These are phyloP conservation scores for Plasmodium reichenowi DNA, from an alignment of 169 alveolate species.

Conservation along the genomic window DNA sequence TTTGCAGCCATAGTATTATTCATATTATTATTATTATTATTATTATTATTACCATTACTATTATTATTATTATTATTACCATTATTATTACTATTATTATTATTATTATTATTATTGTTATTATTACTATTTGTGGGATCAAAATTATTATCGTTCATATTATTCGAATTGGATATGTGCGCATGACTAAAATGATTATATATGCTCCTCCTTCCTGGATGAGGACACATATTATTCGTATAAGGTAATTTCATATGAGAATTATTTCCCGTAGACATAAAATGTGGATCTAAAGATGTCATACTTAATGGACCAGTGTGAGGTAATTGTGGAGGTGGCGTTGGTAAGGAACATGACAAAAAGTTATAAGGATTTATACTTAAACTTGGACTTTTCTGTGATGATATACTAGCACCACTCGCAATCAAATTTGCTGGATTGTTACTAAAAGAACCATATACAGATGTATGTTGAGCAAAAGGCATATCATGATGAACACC, in stretches of 20 bases:
- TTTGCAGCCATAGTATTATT: conserved; percentile 9
- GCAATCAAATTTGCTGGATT: conserved; percentile 19
- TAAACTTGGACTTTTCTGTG: conserved; percentile 27
- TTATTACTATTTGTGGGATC: not conserved
- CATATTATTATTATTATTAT: conserved; percentile 35
- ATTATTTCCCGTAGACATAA: conserved; percentile 21
- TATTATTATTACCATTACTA: conserved; percentile 13
- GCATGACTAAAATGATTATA: conserved; percentile 34
- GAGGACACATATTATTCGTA: conserved; percentile 17
- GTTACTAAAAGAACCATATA: conserved; percentile 43
- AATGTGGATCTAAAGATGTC: conserved; percentile 33
- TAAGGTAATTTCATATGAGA: conserved; percentile 53
- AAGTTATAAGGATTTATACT: conserved; percentile 49
- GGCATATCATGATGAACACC: conserved; percentile 60
- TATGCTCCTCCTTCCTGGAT: conserved; percentile 43
- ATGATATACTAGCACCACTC: not conserved
- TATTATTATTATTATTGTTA: not conserved
- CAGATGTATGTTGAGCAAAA: conserved; percentile 51
- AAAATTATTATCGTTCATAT: conserved; percentile 22
- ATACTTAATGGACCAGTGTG: conserved; percentile 28
- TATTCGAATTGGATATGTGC: conserved; percentile 1
- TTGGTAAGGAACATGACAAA: conserved; percentile 50
- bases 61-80: not conserved
- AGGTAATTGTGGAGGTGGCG: conserved; percentile 27
- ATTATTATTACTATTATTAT: conserved; percentile 1